Conservation (phyloP, 805 yeast species). For the Cyberlindnera galapagoensis region DNA sequence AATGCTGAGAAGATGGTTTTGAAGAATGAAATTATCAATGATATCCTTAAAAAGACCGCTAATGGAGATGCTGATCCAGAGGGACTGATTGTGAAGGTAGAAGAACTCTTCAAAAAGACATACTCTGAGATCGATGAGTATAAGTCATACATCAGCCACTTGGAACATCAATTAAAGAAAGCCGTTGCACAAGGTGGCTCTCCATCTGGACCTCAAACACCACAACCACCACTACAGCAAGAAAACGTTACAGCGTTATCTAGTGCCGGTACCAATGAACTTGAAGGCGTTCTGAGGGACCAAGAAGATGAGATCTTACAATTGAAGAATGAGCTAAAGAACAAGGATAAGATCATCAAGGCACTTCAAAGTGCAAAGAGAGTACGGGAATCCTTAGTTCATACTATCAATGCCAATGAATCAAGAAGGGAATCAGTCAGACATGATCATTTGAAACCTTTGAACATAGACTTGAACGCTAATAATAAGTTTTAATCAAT, state of each 20-base stretch:
- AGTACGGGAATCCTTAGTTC: slow-evolving; percentile 37
- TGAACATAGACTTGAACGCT: slow-evolving; percentile 14
- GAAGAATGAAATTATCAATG: slow-evolving; percentile 54
- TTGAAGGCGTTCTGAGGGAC: slow-evolving; percentile 38
- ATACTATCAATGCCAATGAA: slow-evolving; percentile 18
- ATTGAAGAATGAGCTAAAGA: slow-evolving; percentile 52
- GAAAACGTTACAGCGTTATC: slow-evolving; percentile 2
- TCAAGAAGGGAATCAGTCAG: slow-evolving; percentile 18
- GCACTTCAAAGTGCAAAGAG: slow-evolving; percentile 63
- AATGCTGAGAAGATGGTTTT: slow-evolving; percentile 47
- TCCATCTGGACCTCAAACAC: neutral
- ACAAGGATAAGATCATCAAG: slow-evolving; percentile 73
- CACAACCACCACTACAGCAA: neutral
- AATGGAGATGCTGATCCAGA: slow-evolving; percentile 28
- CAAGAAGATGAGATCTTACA: slow-evolving; percentile 65
- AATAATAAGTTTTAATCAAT: neutral
- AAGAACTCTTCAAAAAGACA: slow-evolving; percentile 43
- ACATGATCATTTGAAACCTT: slow-evolving; percentile 15
- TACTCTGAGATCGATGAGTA: slow-evolving; percentile 51
- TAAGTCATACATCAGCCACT: slow-evolving; percentile 50
- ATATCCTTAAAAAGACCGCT: slow-evolving; percentile 36
- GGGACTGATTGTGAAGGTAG: slow-evolving; percentile 33
- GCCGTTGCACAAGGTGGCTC: slow-evolving; percentile 9
- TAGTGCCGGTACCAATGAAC: slow-evolving; percentile 11
- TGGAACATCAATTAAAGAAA: slow-evolving; percentile 45